Conservation (phyloP, 2,329 filamentous ascomycete genomes). For the Penicillium olsonii region DNA sequence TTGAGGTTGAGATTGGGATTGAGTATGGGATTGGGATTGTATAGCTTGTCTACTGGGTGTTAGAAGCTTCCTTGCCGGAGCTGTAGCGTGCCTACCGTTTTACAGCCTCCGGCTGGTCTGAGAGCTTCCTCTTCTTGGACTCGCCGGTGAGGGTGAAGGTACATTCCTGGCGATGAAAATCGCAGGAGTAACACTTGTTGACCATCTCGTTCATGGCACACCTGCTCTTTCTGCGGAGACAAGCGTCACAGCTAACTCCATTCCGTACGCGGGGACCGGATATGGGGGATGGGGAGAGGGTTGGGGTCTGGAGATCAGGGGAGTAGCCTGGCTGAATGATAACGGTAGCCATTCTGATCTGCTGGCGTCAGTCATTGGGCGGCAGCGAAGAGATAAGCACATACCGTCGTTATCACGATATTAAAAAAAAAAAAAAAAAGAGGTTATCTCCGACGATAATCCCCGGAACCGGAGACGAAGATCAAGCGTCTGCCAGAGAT, state of each 20-base stretch:
- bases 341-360: conserved; percentile 37
- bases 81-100: conserved; percentile 37
- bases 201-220: conserved; percentile 47
- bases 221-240: conserved; percentile 44
- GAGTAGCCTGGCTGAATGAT: conserved; percentile 40
- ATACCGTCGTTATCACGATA: too few species aligned
- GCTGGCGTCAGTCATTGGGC: conserved; percentile 14
- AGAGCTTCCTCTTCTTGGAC: conserved; percentile 44
- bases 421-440: conserved; percentile 6
- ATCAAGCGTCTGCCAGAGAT: conserved; percentile 23
- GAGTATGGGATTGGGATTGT: neutral
- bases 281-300: conserved; percentile 27
- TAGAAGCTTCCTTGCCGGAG: neutral
- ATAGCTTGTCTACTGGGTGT: conserved; percentile 26
- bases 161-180: conserved; percentile 48
- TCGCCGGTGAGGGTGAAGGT: conserved; percentile 38
- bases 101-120: conserved; percentile 32
- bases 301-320: conserved; percentile 25
- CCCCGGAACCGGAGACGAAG: conserved; percentile 3
- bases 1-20: neutral
- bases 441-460: conserved; percentile 18
- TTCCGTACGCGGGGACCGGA: conserved; percentile 36
- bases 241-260: conserved; percentile 46
- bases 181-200: conserved; percentile 48
- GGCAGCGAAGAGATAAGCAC: conserved; percentile 19